A percentile compares a stretch with the other conserved stretches of the same genome.
phyloP scores from a whole-genome alignment of 306 rosid species.

The Vachellia collinsii region DNA sequence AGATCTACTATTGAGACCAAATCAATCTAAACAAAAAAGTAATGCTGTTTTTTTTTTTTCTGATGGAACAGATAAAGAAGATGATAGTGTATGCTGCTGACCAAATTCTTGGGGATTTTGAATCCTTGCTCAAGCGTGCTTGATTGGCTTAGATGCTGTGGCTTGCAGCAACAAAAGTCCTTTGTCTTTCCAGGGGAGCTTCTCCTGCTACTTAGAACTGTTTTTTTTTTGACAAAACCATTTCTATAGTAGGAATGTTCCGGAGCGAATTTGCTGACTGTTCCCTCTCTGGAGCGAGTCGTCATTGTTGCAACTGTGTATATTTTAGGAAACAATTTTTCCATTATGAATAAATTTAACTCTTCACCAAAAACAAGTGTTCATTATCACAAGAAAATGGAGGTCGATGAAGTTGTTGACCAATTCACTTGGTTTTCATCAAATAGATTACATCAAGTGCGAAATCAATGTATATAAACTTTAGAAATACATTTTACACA shows the following conservation, averaged over 20 bases:
- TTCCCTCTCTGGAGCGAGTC: slow-evolving; percentile 8
- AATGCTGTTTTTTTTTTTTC: slow-evolving; percentile 13
- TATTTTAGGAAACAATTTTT: neutral
- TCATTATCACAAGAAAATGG: too few relatives aligned
- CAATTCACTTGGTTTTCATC: neutral
- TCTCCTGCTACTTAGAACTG: neutral
- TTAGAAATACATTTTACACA: too few relatives aligned
- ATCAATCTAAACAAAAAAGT: neutral
- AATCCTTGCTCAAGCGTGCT: slow-evolving; percentile 30
- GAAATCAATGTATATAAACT: neutral
- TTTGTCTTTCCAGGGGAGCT: neutral
- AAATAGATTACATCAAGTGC: neutral
- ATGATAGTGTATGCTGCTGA: slow-evolving; percentile 74
- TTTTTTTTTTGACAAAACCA: slow-evolving; percentile 2
- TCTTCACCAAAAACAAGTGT: too few relatives aligned
- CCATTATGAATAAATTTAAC: neutral
- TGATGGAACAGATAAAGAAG: slow-evolving; percentile 71
- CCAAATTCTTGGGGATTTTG: slow-evolving; percentile 57
- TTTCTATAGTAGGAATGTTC: slow-evolving; percentile 12
- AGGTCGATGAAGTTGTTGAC: neutral
- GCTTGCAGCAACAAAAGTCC: slow-evolving; percentile 27
- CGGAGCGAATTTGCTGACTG: neutral
- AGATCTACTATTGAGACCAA: neutral
- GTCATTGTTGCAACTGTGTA: neutral
- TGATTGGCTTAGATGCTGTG: slow-evolving; percentile 31